Percentiles rank a stretch among this genome's conserved stretches.
phyloP scores from a whole-genome alignment of 805 yeast genomes.

The Saturnispora quitensis region DNA sequence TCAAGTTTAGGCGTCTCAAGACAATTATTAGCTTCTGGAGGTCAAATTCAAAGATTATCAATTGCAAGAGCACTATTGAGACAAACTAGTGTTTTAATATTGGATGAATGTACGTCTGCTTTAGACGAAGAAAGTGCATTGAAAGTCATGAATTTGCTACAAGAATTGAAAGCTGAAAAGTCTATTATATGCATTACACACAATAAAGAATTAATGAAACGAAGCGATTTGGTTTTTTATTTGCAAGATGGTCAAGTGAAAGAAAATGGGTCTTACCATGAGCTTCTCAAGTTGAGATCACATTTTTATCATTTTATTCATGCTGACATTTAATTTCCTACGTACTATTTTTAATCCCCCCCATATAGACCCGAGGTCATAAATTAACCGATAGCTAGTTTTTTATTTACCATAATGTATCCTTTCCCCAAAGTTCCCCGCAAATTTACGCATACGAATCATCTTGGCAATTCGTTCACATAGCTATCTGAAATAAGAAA shows the following conservation, averaged over 20 bases:
- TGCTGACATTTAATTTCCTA: neutral
- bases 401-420: too few relatives aligned
- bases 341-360: neutral
- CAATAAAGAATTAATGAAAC: constrained; percentile 52
- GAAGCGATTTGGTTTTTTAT: constrained; percentile 42
- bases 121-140: constrained; percentile 58
- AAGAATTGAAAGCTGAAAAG: constrained; percentile 20
- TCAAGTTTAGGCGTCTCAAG: constrained; percentile 46
- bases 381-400: too few relatives aligned
- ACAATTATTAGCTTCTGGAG: constrained; percentile 59
- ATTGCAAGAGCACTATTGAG: constrained; percentile 75
- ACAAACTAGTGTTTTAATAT: constrained; percentile 51
- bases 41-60: constrained; percentile 80
- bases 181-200: constrained; percentile 67
- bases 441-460: too few relatives aligned
- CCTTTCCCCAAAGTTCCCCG: too few relatives aligned
- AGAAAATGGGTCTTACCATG: constrained; percentile 34
- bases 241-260: constrained; percentile 40
- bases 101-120: constrained; percentile 90
- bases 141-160: constrained; percentile 42
- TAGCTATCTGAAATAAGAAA: neutral
- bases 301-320: constrained; percentile 10
- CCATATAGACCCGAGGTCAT: too few relatives aligned
- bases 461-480: too few relatives aligned
- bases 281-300: constrained; percentile 8